Evolutionary conservation across 2,329 filamentous ascomycete genomes (phyloP).

Genomic region (Didymella glomerata): DNA sequence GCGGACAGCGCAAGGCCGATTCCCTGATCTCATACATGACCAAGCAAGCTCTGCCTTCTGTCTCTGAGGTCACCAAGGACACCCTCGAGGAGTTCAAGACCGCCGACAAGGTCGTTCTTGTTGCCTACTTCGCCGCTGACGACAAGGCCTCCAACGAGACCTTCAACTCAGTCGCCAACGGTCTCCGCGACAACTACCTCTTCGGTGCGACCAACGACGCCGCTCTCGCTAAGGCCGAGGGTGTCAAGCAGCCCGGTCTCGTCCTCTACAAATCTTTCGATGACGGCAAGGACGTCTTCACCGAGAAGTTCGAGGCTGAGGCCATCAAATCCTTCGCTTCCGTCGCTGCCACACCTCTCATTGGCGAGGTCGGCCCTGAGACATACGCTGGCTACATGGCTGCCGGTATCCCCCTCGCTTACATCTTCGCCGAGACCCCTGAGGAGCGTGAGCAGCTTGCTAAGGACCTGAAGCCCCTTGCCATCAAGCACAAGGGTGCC

Average conservation of each 20-base stretch:
- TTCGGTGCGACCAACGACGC: conserved; percentile 90
- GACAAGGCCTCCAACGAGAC: conserved; percentile 88
- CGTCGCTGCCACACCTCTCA: conserved; percentile 83
- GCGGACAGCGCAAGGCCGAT: conserved; percentile 86
- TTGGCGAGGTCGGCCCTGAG: conserved; percentile 96
- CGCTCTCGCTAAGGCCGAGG: conserved; percentile 85
- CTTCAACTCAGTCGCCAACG: conserved; percentile 75
- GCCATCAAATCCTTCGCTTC: conserved; percentile 85
- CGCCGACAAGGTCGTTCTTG: conserved; percentile 92
- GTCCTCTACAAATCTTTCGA: conserved; percentile 98
- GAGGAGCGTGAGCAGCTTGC: conserved; percentile 87
- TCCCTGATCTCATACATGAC: conserved; percentile 88
- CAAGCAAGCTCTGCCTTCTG: conserved; percentile 94
- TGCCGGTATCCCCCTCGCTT: conserved; percentile 88
- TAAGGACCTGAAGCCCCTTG: conserved; percentile 81
- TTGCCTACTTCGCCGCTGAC: conserved; percentile 83
- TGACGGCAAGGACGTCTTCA: conserved; percentile 88
- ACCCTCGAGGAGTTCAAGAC: conserved; percentile 96
- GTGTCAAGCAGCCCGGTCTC: conserved; percentile 83
- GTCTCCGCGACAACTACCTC: conserved; percentile 88
- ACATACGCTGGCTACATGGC: conserved; percentile 97
- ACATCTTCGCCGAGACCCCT: conserved; percentile 92
- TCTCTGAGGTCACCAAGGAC: conserved; percentile 82
- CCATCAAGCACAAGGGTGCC: conserved; percentile 89
- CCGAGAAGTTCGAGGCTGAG: conserved; percentile 81